phyloP scores from a whole-genome alignment of 2,329 filamentous ascomycete genomes.

The Xenoacremonium recifei region DNA sequence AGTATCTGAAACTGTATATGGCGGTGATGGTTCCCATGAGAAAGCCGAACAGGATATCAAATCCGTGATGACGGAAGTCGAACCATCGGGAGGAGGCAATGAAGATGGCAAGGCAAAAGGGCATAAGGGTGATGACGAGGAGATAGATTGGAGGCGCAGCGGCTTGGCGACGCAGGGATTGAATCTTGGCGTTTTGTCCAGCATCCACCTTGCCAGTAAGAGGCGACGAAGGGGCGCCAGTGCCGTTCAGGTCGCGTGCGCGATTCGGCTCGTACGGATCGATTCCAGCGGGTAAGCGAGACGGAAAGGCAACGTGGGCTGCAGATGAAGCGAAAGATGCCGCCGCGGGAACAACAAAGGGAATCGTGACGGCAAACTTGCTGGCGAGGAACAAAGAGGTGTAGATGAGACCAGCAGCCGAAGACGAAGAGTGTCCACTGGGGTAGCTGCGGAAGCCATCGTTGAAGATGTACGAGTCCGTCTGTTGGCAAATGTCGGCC shows the following conservation, averaged over 20 bases:
- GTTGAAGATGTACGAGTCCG: constrained; percentile 58
- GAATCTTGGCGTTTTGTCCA: constrained; percentile 31
- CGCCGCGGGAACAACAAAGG: constrained; percentile 58
- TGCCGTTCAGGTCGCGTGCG: constrained; percentile 15
- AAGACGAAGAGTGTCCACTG: constrained; percentile 57
- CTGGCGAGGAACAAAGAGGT: constrained; percentile 83
- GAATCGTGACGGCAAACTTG: constrained; percentile 74
- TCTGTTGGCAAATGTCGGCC: constrained; percentile 72
- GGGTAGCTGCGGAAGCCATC: constrained; percentile 83
- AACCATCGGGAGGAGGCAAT: constrained; percentile 84
- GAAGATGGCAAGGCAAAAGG: constrained; percentile 74
- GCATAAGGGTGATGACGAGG: constrained; percentile 66
- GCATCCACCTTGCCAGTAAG: constrained; percentile 25
- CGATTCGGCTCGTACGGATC: constrained; percentile 33
- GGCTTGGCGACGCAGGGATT: constrained; percentile 60
- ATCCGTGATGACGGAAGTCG: constrained; percentile 87
- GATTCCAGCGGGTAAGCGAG: constrained; percentile 53
- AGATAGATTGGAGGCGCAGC: constrained; percentile 83
- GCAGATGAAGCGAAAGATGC: constrained; percentile 58
- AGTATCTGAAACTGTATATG: constrained; percentile 78
- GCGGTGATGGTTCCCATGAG: constrained; percentile 70
- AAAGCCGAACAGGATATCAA: constrained; percentile 86
- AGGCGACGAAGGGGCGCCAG: constrained; percentile 16
- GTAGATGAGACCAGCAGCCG: constrained; percentile 80
- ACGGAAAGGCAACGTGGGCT: constrained; percentile 73